These are phyloP conservation scores for Cyberlindnera saturnus DNA, from an alignment of 805 yeast genomes.

Conservation along the genomic window DNA sequence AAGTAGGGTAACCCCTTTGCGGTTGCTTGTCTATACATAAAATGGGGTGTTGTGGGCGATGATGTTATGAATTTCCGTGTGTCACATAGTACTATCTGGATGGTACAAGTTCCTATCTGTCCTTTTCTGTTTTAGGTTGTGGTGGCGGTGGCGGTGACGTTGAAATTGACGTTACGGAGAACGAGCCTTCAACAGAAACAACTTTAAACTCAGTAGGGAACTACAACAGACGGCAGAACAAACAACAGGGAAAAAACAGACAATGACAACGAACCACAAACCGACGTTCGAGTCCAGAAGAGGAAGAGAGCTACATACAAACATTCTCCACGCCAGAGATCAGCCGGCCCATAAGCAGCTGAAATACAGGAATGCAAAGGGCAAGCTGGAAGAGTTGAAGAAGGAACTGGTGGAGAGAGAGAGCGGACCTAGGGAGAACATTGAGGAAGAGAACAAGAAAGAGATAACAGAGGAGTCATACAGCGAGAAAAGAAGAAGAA, in stretches of 20 bases:
- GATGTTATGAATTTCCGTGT: too few relatives aligned
- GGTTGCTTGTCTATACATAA: too few relatives aligned
- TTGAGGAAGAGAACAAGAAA: neutral
- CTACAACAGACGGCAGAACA: neutral
- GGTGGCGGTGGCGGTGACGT: too few relatives aligned
- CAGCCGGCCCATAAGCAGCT: constrained; percentile 50
- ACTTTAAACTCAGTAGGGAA: too few relatives aligned
- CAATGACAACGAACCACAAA: constrained; percentile 65
- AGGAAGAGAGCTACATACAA: constrained; percentile 37
- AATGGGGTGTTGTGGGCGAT: too few relatives aligned
- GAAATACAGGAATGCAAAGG: constrained; percentile 35
- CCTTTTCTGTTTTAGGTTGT: too few relatives aligned
- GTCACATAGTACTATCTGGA: too few relatives aligned
- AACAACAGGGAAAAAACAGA: neutral
- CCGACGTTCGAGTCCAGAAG: constrained; percentile 66
- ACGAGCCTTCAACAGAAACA: too few relatives aligned
- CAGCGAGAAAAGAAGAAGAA: constrained; percentile 11
- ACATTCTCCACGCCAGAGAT: constrained; percentile 46
- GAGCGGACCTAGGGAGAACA: constrained; percentile 1
- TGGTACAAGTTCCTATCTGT: too few relatives aligned
- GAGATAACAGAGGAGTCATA: constrained; percentile 5
- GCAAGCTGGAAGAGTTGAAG: constrained; percentile 17
- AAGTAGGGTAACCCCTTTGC: too few relatives aligned
- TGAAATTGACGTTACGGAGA: too few relatives aligned
- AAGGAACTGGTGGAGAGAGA: constrained; percentile 14